Evolutionary conservation across 2,329 filamentous ascomycete species (phyloP).

Genomic region (Parasarocladium wereldwijsianum): DNA sequence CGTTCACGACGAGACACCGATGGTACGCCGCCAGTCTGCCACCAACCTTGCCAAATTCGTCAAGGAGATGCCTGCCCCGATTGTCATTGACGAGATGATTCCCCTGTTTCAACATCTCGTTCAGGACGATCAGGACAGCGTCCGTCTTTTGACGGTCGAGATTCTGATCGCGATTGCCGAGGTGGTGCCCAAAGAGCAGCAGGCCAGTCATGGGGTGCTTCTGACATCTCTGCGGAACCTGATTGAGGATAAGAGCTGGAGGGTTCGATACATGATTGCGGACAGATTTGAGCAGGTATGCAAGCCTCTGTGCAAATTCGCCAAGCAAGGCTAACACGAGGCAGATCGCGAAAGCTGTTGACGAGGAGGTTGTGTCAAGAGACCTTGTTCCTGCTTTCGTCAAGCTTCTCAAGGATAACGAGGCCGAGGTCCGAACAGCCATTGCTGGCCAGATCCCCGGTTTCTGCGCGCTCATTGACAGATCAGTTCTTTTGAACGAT

Average conservation of each 20-base stretch:
- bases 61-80: conserved; percentile 82
- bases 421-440: conserved; percentile 92
- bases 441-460: conserved; percentile 96
- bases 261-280: conserved; percentile 97
- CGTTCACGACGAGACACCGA: conserved; percentile 96
- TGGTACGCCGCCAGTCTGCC: conserved; percentile 93
- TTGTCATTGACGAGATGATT: conserved; percentile 98
- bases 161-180: conserved; percentile 94
- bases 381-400: conserved; percentile 95
- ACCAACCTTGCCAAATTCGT: conserved; percentile 96
- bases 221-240: conserved; percentile 80
- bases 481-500: conserved; percentile 76
- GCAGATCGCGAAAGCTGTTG: conserved; percentile 93
- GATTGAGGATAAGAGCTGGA: conserved; percentile 99
- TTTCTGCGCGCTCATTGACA: conserved; percentile 83
- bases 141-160: conserved; percentile 88
- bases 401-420: conserved; percentile 93
- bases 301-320: background rate
- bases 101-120: conserved; percentile 95
- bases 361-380: conserved; percentile 86
- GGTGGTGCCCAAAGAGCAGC: conserved; percentile 94
- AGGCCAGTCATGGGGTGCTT: conserved; percentile 87
- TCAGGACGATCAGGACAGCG: conserved; percentile 93
- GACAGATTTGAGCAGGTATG: conserved; percentile 91
- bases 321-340: background rate